Percentiles rank a stretch among this genome's conserved stretches.
These are phyloP conservation scores for Wickerhamomyces sp. DNA, from an alignment of 1,139 yeast genomes.

Conservation along the genomic window DNA sequence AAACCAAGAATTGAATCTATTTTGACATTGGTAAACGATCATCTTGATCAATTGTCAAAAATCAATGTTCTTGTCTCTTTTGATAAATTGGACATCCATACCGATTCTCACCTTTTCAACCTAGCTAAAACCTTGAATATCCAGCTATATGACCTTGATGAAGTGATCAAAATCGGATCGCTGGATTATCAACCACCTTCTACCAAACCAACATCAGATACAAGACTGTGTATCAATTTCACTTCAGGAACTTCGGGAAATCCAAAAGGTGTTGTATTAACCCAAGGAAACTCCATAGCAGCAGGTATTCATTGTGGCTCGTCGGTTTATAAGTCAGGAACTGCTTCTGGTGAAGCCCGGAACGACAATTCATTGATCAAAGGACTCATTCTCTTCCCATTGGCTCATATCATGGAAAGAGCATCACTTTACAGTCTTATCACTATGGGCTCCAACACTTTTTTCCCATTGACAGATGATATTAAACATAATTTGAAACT, in stretches of 20 bases:
- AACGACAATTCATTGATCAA: not conserved
- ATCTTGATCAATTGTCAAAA: slow-evolving; percentile 19
- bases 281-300: slow-evolving; percentile 40
- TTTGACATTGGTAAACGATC: slow-evolving; percentile 10
- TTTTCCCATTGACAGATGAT: slow-evolving; percentile 42
- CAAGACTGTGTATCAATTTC: slow-evolving; percentile 44
- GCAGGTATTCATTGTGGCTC: slow-evolving; percentile 28
- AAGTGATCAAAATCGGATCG: slow-evolving; percentile 36
- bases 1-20: slow-evolving; percentile 29
- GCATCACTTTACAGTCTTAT: slow-evolving; percentile 24
- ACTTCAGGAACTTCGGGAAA: slow-evolving; percentile 56
- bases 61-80: slow-evolving; percentile 24
- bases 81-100: slow-evolving; percentile 18
- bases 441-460: slow-evolving; percentile 35
- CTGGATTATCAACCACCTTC: slow-evolving; percentile 32
- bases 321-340: slow-evolving; percentile 13
- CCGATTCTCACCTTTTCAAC: slow-evolving; percentile 8
- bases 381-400: slow-evolving; percentile 43
- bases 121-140: slow-evolving; percentile 15
- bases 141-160: slow-evolving; percentile 18
- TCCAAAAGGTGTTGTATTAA: slow-evolving; percentile 52
- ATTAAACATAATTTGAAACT: slow-evolving; percentile 41
- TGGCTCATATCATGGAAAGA: slow-evolving; percentile 65
- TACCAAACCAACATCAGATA: slow-evolving; percentile 37
- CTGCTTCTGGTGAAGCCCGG: not conserved